Evolutionary conservation across 305 asterid species (phyloP), one percentile per base, ranked within the genome.

Genomic region (Solanum hybrid): DNA sequence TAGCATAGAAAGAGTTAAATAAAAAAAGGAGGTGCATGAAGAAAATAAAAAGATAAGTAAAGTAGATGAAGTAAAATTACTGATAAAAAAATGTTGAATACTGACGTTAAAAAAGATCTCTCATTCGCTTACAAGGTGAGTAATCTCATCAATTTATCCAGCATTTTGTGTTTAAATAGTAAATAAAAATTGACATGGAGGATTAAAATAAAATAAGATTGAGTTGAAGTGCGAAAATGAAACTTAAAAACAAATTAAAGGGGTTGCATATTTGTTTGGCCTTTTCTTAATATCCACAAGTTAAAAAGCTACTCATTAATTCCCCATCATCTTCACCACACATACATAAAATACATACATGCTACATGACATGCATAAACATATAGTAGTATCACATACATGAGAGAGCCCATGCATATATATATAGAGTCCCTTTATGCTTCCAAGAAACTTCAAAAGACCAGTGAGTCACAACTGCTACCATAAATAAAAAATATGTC

Each of bases 391-490:
- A 85, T 86, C 27, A 86, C 24, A 86, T 19, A 72, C 78, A 72
- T 72, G 78, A 26, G 15, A 13, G 78, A 31, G 13, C 14, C 29
- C 71, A 56, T 56, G 69, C 24, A 17, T 2, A 56, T 17, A 51
- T 56, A 71, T 14, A n/a, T n/a, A 66, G 5, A 72, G 78, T 13
- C 34, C 35, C 78, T 72, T 69, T 72, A 72, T 72, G 22, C 60
- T 91, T 88, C 86, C 64, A 31, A 12, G 89, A 85, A 92, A 69
- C 69, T 89, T 51, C 11, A 84, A 19, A 40, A 81, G 86, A 82
- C 37, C 45, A 86, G 89, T 32, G 89, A 86, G 93, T 92, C 92
- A 88, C 91, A 93, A 91, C 95, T 82, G 89, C 95, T 91, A 75
- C 89, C 31, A 77, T 88, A 90, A 89, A 90, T 22, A 89, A 26